Base-by-base conservation (phyloP, 2,329 filamentous ascomycete species). In the Pyrenochaeta sp. region DNA sequence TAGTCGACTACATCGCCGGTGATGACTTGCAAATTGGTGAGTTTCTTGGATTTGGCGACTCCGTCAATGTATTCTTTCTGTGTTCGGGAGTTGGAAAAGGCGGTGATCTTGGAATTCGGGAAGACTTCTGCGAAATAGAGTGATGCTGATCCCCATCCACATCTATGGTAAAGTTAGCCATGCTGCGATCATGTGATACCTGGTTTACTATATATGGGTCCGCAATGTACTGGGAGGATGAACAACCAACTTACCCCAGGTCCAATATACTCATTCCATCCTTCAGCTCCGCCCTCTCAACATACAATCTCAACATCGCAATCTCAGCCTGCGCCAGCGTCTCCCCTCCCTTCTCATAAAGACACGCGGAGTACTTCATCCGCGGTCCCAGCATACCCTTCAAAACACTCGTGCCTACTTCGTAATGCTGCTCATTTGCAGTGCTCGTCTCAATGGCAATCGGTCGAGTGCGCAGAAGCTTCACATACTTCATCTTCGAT, bases 341-440 rank as follows among this genome's bases (percentile, higher is more conserved):
- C 78, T 62, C 72, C 1, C 58, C 64, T 6, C 79, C 78, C 15
- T 86, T 87, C 3, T 85, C 84, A 73, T 91, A 91, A 68, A 90
- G 78, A 72, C 86, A 89, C 62, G 81, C 83, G n/a, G 85, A 88
- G 73, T 91, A 91, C 81, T 91, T 91, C 88, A 91, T 91, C 53
- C 88, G 79, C 3, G 87, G 86, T 0, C 89, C 89, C 12, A 91
- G 78, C 73, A 84, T 87, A 28, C 83, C 84, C 28, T 78, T 76
- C 40, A 91, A 75, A 25, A 91, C 85, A 3, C 86, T 86, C 0
- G 88, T 90, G 39, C 86, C 87, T 40, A 91, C 88, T 77, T 91
- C 89, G 70, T 91, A 91, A 75, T 91, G 89, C 80, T 91, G 89
- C 67, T 84, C 79, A 72, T 91, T 91, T 24, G 89, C 88, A 2